phyloP scores from a whole-genome alignment of 257 asterid genomes.

The Solanum stenotomum region DNA sequence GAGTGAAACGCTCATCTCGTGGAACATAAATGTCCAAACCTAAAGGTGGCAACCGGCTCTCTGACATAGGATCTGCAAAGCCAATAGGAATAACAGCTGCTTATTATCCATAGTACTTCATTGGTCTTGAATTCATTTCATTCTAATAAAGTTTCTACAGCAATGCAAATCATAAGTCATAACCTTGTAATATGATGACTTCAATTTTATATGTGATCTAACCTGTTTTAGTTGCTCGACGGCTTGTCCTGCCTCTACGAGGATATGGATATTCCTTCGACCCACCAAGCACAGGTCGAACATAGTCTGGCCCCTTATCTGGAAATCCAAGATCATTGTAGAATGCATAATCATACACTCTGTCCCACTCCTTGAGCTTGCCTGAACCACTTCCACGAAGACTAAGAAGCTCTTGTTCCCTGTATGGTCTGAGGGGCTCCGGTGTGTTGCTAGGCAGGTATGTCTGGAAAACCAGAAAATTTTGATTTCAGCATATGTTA shows the following conservation, averaged over 20 bases:
- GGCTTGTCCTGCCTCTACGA: conserved; percentile 83
- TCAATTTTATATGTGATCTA: neutral
- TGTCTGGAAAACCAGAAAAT: conserved; percentile 27
- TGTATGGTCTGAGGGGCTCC: conserved; percentile 41
- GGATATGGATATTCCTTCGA: conserved; percentile 63
- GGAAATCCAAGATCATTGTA: conserved; percentile 81
- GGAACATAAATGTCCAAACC: conserved; percentile 66
- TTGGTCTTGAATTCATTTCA: neutral
- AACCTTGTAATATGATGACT: neutral
- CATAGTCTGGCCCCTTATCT: conserved; percentile 46
- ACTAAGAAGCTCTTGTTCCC: conserved; percentile 59
- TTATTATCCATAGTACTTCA: neutral
- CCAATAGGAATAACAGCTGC: neutral
- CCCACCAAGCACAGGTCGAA: conserved; percentile 80
- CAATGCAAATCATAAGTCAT: neutral
- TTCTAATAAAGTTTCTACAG: neutral
- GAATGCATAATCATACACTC: conserved; percentile 82
- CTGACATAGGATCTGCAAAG: conserved; percentile 57
- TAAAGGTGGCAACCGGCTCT: conserved; percentile 50
- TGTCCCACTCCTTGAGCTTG: conserved; percentile 70
- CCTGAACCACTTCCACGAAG: conserved; percentile 64
- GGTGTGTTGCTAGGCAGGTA: conserved; percentile 69
- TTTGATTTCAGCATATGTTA: neutral
- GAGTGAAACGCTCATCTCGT: conserved; percentile 64
- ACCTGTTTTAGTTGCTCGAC: conserved; percentile 64